phyloP scores from a whole-genome alignment of 1,284 basidiomycete species.

The Mixia osmundae region DNA sequence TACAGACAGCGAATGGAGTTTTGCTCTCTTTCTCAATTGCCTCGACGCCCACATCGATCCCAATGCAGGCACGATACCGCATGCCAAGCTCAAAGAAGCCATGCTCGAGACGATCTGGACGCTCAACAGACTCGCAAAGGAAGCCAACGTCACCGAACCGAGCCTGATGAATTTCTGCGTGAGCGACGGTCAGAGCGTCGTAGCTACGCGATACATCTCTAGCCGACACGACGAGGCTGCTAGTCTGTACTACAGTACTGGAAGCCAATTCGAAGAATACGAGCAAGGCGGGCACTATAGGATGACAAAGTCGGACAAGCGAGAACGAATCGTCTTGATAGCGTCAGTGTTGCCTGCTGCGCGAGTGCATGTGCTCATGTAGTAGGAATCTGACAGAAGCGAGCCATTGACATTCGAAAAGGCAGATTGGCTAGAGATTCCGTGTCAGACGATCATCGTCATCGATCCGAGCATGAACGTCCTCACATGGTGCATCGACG shows the following conservation, averaged over 20 bases:
- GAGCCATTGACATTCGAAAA: conserved; percentile 11
- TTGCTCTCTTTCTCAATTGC: conserved; percentile 47
- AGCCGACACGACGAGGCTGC: conserved; percentile 78
- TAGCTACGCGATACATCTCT: conserved; percentile 85
- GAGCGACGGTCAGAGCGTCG: conserved; percentile 75
- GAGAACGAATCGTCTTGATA: conserved; percentile 34
- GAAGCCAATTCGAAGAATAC: conserved; percentile 54
- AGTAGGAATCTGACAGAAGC: neutral
- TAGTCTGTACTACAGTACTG: conserved; percentile 30
- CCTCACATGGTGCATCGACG: no score
- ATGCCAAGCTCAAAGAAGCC: conserved; percentile 40
- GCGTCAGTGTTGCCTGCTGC: neutral
- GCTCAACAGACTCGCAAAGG: conserved; percentile 51
- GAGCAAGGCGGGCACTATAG: conserved; percentile 62
- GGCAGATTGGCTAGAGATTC: conserved; percentile 11
- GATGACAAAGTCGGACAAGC: conserved; percentile 88
- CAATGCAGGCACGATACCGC: conserved; percentile 41
- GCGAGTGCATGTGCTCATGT: neutral
- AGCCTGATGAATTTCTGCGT: conserved; percentile 90
- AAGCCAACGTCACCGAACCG: conserved; percentile 32
- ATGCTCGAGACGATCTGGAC: conserved; percentile 65
- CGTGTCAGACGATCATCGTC: conserved; percentile 5
- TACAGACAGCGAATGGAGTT: conserved; percentile 83
- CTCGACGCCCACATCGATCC: conserved; percentile 38
- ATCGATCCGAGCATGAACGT: conserved; percentile 1